Base-by-base conservation (phyloP, 2,329 filamentous ascomycete genomes). In the Cercospora sp. region DNA sequence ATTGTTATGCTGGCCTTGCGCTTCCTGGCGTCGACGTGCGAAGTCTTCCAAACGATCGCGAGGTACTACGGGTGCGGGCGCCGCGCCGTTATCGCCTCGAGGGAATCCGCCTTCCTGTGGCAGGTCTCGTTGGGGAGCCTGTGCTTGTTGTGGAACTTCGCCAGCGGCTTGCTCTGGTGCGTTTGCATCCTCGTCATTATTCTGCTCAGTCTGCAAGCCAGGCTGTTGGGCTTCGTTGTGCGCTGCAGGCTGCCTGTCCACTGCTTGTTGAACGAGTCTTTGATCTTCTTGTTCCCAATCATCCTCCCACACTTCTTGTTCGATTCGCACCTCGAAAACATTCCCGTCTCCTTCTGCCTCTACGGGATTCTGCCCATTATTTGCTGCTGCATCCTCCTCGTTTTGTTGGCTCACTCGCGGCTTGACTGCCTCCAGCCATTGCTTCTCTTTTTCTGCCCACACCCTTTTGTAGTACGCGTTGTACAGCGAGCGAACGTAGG, bases 401-500 rank as follows among this genome's bases (percentile, higher is more conserved):
- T 75, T 73, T 1, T 78, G 76, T 31, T 76, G 74, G 13, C 67
- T 76, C 28, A 72, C 70, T 10, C 86, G 83, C 9, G 88, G 88
- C 67, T 88, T 87, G 2, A 90, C 84, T 70, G 89, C 87, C 61
- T 85, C 84, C 20, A 89, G 81, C 89, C 89, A 90, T 64, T 82
- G 83, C 71, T 83, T 83, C 74, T 90, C 87, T 63, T 84, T 79
- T 20, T 84, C 82, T 16, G 84, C 82, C 79, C 89, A 89, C 2
- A 88, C 75, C 55, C 82, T 82, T 53, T 88, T 83, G 74, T 90
- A 91, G 62, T 89, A 81, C 31, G 83, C 81, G 65, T 88, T 87
- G 78, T 92, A 92, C 23, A 86, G 81, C 33, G 84, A 84, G 63
- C 89, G 86, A 2, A 91, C 74, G 71, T 91, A 91, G 0, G 90